A percentile compares a stretch with the other conserved stretches of the same genome.
phyloP scores from a whole-genome alignment of 495 filamentous ascomycete genomes.

The Talaromyces thailandensis region DNA sequence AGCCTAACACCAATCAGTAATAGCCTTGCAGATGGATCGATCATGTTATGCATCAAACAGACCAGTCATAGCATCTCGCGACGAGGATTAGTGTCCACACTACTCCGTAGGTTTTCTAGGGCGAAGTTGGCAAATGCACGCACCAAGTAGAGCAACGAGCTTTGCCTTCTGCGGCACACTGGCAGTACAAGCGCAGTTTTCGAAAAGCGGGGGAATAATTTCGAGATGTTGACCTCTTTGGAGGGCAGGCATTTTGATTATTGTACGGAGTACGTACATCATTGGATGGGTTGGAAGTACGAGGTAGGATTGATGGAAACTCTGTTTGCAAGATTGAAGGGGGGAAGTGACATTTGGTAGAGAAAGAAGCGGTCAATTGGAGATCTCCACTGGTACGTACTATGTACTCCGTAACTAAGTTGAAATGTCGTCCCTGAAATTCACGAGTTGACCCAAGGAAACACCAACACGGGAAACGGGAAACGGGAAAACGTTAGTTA shows the following conservation, averaged over 20 bases:
- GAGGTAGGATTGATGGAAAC: background rate
- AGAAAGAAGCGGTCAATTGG: background rate
- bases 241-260: background rate
- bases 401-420: too few species aligned
- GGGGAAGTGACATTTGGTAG: background rate
- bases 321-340: background rate
- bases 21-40: background rate
- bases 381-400: background rate
- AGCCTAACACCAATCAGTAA: background rate
- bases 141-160: background rate
- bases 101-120: background rate
- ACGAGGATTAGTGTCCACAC: background rate
- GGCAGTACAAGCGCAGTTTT: background rate
- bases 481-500: background rate
- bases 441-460: background rate
- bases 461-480: background rate
- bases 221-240: background rate
- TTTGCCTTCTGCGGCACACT: background rate
- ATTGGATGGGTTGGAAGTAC: background rate
- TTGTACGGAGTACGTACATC: background rate
- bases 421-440: background rate
- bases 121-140: background rate
- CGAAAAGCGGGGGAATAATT: background rate
- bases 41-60: background rate
- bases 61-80: background rate